These are phyloP conservation scores for Globisporangium acanthophoron DNA, from an alignment of 352 stramenopile species.

Conservation along the genomic window DNA sequence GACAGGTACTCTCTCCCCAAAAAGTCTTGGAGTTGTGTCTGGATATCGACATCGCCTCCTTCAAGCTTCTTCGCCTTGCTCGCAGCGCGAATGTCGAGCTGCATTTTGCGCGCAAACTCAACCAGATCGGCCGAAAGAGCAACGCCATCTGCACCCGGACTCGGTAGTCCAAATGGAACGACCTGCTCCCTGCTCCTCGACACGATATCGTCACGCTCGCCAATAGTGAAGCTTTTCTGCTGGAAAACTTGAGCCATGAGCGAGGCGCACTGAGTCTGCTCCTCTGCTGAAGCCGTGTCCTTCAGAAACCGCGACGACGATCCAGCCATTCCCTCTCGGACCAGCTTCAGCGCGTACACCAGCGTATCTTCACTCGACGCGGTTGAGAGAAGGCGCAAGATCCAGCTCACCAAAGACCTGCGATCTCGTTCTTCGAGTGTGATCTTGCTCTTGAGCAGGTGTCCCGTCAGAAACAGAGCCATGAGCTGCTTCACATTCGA, in stretches of 20 bases:
- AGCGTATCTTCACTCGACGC: slow-evolving; percentile 55
- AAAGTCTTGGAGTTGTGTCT: slow-evolving; percentile 5
- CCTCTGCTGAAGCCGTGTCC: slow-evolving; percentile 6
- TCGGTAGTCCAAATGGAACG: slow-evolving; percentile 19
- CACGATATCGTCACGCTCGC: slow-evolving; percentile 11
- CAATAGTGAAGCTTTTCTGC: slow-evolving; percentile 34
- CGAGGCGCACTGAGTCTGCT: slow-evolving; percentile 8
- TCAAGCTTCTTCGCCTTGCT: background rate
- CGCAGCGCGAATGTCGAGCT: slow-evolving; percentile 14
- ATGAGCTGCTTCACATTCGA: slow-evolving; percentile 72
- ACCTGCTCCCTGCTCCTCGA: slow-evolving; percentile 9
- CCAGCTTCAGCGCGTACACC: slow-evolving; percentile 55
- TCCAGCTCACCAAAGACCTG: slow-evolving; percentile 56
- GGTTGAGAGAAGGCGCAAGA: slow-evolving; percentile 61
- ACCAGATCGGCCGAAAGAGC: slow-evolving; percentile 26
- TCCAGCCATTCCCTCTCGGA: slow-evolving; percentile 39
- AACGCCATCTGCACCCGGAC: background rate
- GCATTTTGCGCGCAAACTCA: slow-evolving; percentile 39
- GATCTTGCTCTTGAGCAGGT: slow-evolving; percentile 53
- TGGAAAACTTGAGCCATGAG: slow-evolving; percentile 40
- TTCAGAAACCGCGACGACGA: slow-evolving; percentile 5
- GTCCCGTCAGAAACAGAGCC: slow-evolving; percentile 65
- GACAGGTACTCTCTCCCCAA: slow-evolving; percentile 27
- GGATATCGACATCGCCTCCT: background rate
- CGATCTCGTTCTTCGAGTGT: slow-evolving; percentile 51